Evolutionary conservation across 1,284 basidiomycete genomes (phyloP).

Genomic region (Pyrrhoderma noxium): DNA sequence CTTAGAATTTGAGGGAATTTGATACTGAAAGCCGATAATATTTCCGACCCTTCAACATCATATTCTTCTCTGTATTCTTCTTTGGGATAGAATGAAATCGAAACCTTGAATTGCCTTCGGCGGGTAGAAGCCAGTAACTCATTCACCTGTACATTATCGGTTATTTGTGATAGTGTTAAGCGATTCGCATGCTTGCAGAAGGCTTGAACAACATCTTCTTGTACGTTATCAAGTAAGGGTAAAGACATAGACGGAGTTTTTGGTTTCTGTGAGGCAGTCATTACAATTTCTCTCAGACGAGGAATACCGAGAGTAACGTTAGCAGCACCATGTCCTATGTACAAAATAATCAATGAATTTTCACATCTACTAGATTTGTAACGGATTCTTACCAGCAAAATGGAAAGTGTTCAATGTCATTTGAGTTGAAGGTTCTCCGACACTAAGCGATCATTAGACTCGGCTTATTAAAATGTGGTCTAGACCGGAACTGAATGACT

Average conservation of each 20-base stretch:
- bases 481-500: slow-evolving; percentile 25
- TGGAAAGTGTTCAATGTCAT: slow-evolving; percentile 99
- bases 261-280: slow-evolving; percentile 96
- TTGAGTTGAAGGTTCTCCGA: slow-evolving; percentile 98
- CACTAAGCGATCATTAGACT: slow-evolving; percentile 40
- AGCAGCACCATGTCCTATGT: slow-evolving; percentile 89
- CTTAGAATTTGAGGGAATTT: slow-evolving; percentile 82
- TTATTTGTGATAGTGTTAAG: slow-evolving; percentile 83
- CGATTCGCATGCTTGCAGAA: slow-evolving; percentile 92
- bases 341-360: slow-evolving; percentile 8
- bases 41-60: slow-evolving; percentile 67
- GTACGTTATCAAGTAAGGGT: slow-evolving; percentile 51
- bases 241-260: slow-evolving; percentile 99
- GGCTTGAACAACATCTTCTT: slow-evolving; percentile 52
- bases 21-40: slow-evolving; percentile 67
- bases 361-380: slow-evolving; percentile 4
- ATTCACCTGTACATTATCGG: slow-evolving; percentile 79
- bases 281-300: slow-evolving; percentile 96
- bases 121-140: slow-evolving; percentile 74
- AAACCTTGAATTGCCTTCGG: slow-evolving; percentile 76
- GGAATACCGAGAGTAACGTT: slow-evolving; percentile 99
- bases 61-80: slow-evolving; percentile 86
- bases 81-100: slow-evolving; percentile 82
- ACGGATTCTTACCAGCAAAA: slow-evolving; percentile 74
- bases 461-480: neutral